Percentiles rank a stretch among this genome's conserved stretches.
Conservation (phyloP, 768 basidiomycete genomes). For the Saitozyma podzolica region DNA sequence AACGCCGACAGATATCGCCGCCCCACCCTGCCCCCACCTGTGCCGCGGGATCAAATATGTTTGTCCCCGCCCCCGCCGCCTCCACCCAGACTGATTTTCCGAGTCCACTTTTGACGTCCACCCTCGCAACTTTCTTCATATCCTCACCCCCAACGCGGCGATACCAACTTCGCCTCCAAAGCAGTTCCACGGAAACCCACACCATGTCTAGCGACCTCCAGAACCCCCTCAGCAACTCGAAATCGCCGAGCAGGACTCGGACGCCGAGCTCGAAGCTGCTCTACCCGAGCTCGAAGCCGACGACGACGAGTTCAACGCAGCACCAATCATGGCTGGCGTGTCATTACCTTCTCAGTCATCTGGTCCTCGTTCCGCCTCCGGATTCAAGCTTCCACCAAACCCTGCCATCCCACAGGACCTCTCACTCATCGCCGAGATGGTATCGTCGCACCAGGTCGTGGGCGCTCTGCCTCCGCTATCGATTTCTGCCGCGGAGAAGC, state of each 20-base stretch:
- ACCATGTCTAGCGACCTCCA: no score
- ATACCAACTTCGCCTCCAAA: background rate
- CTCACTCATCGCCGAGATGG: constrained; percentile 49
- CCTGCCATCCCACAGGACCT: constrained; percentile 42
- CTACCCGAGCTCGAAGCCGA: constrained; percentile 10
- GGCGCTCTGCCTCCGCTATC: constrained; percentile 31
- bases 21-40: no score
- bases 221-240: background rate
- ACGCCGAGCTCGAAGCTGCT: constrained; percentile 23
- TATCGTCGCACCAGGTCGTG: constrained; percentile 35
- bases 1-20: no score
- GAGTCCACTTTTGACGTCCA: constrained; percentile 1
- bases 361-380: background rate
- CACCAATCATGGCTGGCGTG: background rate
- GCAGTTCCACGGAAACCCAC: no score
- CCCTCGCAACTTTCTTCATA: background rate
- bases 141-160: background rate
- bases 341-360: background rate
- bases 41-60: no score
- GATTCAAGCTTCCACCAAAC: constrained; percentile 8
- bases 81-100: background rate
- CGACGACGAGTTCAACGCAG: background rate
- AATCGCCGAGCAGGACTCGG: constrained; percentile 8
- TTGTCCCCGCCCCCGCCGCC: no score
- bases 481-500: constrained; percentile 39